Conservation (phyloP, 2,329 filamentous ascomycete genomes). For the Alternaria arbusti region DNA sequence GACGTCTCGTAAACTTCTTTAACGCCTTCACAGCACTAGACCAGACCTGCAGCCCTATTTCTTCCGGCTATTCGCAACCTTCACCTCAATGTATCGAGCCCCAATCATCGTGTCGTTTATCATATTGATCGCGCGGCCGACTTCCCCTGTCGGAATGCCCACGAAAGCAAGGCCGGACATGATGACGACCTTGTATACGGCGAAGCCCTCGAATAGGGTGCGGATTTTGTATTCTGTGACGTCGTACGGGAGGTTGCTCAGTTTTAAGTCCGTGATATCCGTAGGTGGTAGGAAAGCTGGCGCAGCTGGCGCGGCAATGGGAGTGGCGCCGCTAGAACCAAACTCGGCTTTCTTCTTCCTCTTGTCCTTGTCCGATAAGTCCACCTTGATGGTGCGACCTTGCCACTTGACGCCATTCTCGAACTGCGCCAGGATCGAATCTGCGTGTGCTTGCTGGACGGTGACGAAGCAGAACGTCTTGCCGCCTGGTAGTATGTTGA, state of each 20-base stretch:
- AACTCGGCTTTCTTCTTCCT: neutral
- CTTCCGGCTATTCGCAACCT: neutral
- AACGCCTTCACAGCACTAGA: neutral
- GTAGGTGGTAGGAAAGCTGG: neutral
- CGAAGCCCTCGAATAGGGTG: neutral
- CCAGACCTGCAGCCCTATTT: neutral
- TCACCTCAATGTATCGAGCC: neutral
- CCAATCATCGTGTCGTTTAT: neutral
- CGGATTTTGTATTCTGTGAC: neutral
- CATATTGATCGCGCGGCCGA: neutral
- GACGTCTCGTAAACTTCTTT: neutral
- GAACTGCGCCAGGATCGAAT: neutral
- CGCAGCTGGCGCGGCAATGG: accelerated
- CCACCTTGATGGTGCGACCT: neutral
- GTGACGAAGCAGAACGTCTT: neutral
- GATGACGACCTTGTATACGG: neutral
- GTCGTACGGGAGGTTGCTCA: neutral
- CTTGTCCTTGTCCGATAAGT: neutral
- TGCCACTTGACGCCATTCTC: neutral
- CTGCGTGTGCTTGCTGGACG: neutral
- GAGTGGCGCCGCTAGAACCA: too few relatives aligned
- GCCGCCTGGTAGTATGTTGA: neutral
- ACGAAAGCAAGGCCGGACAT: neutral
- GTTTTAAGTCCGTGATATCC: neutral
- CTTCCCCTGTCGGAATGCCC: neutral